A percentile compares a stretch with the other conserved stretches of the same genome.
phyloP scores from a whole-genome alignment of 2,329 filamentous ascomycete species.

The Calonectria naviculata region DNA sequence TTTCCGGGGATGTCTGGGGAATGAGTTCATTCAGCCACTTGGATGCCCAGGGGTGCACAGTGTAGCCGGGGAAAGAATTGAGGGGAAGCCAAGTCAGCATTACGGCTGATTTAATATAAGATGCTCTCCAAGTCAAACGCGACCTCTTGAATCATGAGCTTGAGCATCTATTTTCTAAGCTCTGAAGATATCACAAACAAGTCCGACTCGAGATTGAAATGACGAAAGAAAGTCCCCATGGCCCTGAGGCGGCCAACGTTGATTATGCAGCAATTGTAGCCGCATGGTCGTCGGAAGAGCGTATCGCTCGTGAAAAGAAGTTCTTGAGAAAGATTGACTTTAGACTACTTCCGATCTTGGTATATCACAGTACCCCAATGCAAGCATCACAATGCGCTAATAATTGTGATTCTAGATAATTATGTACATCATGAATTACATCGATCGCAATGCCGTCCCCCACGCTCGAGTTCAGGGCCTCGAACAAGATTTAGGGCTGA shows the following conservation, averaged over 20 bases:
- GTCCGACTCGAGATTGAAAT: no score
- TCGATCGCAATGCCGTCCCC: slow-evolving; percentile 51
- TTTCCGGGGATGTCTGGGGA: slow-evolving; percentile 22
- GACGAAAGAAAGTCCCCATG: slow-evolving; percentile 11
- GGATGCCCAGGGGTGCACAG: neutral
- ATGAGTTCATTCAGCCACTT: neutral
- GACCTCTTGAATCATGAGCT: no score
- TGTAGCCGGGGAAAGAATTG: neutral
- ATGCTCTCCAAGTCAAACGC: neutral
- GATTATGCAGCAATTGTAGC: slow-evolving; percentile 35
- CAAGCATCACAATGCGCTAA: neutral
- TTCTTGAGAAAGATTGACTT: slow-evolving; percentile 26
- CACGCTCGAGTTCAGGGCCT: slow-evolving; percentile 56
- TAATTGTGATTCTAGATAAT: neutral
- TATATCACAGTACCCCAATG: neutral
- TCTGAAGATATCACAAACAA: no score
- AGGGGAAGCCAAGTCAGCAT: neutral
- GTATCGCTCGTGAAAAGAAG: slow-evolving; percentile 17
- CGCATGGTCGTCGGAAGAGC: slow-evolving; percentile 24
- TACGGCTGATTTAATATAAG: slow-evolving; percentile 13
- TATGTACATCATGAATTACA: slow-evolving; percentile 70
- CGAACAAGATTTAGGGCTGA: slow-evolving; percentile 53
- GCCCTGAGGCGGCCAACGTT: neutral
- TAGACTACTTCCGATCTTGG: slow-evolving; percentile 24
- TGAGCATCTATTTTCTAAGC: no score